phyloP scores from a whole-genome alignment of 2,329 filamentous ascomycete species.

The Fusarium aywerte region DNA sequence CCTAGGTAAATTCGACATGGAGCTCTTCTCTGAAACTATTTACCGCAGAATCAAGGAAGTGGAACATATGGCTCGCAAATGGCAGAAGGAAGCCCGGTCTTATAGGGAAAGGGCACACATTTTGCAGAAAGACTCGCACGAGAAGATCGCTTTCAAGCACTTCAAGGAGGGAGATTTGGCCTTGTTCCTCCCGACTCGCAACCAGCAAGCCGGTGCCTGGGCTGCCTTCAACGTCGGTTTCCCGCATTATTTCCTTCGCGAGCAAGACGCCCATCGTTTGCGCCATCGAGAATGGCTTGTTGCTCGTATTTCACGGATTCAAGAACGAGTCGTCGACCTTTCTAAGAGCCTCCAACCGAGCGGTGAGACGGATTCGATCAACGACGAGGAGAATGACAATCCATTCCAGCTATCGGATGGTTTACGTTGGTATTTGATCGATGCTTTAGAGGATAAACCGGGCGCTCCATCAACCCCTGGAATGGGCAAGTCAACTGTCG shows the following conservation, averaged over 20 bases:
- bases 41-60: conserved; percentile 92
- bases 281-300: conserved; percentile 94
- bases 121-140: conserved; percentile 85
- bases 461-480: conserved; percentile 93
- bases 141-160: conserved; percentile 94
- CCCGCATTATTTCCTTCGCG: conserved; percentile 95
- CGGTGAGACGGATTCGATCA: conserved; percentile 62
- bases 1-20: conserved; percentile 82
- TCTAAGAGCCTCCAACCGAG: conserved; percentile 75
- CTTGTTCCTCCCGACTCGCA: conserved; percentile 91
- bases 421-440: conserved; percentile 93
- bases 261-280: conserved; percentile 88
- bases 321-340: conserved; percentile 92
- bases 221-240: conserved; percentile 98
- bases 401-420: conserved; percentile 97
- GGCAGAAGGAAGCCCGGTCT: conserved; percentile 85
- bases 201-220: conserved; percentile 95
- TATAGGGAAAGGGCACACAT: conserved; percentile 89
- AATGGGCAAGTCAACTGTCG: conserved; percentile 90
- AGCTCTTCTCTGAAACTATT: conserved; percentile 84
- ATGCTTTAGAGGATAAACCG: conserved; percentile 92
- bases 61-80: conserved; percentile 91
- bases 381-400: conserved; percentile 86
- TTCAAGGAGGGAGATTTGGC: conserved; percentile 98
- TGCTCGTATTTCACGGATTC: conserved; percentile 88